Evolutionary conservation across 208 protist species (phyloP).

Genomic region (Crithidia fasciculata): DNA sequence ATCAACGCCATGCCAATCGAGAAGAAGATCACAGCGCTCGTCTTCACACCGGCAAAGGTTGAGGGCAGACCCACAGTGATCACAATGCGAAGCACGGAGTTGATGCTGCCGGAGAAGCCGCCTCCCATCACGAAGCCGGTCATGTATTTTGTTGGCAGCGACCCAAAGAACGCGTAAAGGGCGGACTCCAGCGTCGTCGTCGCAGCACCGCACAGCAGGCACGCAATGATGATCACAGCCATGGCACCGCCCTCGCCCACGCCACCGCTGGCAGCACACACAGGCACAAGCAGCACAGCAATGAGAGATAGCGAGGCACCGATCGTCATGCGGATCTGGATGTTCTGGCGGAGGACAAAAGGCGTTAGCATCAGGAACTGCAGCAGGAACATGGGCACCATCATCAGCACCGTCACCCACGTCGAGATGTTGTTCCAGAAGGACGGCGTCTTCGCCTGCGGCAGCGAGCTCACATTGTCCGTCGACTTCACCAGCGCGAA

Average conservation of each 20-base stretch:
- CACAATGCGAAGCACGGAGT: constrained; percentile 52
- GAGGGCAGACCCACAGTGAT: constrained; percentile 38
- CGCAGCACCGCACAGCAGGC: constrained; percentile 31
- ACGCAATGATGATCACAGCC: constrained; percentile 40
- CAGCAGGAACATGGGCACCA: constrained; percentile 46
- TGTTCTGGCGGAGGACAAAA: constrained; percentile 40
- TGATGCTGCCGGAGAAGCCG: constrained; percentile 48
- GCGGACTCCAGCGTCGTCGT: constrained; percentile 42
- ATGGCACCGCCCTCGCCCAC: constrained; percentile 36
- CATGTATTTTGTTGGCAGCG: constrained; percentile 46
- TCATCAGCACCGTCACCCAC: constrained; percentile 49
- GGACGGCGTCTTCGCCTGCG: constrained; percentile 19
- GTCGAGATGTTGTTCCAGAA: constrained; percentile 51
- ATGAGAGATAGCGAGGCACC: constrained; percentile 30
- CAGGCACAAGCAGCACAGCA: constrained; percentile 41
- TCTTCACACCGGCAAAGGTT: constrained; percentile 54
- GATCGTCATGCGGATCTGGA: constrained; percentile 41
- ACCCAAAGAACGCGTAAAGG: constrained; percentile 40
- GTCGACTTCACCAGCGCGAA: constrained; percentile 49
- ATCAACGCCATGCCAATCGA: constrained; percentile 44
- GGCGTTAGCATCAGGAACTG: constrained; percentile 46
- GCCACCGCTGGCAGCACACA: constrained; percentile 36
- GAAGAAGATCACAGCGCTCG: constrained; percentile 50
- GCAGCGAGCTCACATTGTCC: constrained; percentile 40
- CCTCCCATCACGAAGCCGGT: constrained; percentile 46